Conservation (phyloP, 352 stramenopile species). For the Pythium dissimile region DNA sequence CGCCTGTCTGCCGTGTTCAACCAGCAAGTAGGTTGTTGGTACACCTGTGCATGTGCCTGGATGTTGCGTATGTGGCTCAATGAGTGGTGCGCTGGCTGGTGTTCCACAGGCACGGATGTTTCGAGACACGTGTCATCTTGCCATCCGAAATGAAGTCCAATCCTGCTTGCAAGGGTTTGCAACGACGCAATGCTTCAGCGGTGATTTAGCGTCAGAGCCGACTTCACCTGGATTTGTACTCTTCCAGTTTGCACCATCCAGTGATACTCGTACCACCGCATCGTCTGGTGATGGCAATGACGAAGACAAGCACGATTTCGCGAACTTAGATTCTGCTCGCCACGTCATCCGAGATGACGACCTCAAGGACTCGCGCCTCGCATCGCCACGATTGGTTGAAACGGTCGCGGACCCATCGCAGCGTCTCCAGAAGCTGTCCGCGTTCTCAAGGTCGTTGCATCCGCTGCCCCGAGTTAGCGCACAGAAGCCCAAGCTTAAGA, state of each 20-base stretch:
- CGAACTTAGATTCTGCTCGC: no score
- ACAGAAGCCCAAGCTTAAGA: conserved; percentile 19
- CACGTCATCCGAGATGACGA: conserved; percentile 2
- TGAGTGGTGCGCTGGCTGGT: not conserved
- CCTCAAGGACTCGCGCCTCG: not conserved
- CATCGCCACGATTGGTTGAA: not conserved
- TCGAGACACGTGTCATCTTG: conserved; percentile 3
- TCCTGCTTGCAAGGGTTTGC: not conserved
- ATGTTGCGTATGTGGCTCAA: no score
- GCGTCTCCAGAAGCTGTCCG: conserved; percentile 13
- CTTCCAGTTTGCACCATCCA: not conserved
- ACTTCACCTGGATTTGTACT: not conserved
- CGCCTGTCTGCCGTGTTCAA: not conserved
- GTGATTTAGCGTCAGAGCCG: no score
- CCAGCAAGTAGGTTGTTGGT: conserved; percentile 1
- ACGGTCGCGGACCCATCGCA: not conserved
- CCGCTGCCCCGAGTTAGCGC: not conserved
- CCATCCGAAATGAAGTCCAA: conserved; percentile 9
- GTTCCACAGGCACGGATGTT: conserved; percentile 1
- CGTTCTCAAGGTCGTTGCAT: conserved; percentile 9
- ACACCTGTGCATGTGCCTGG: no score
- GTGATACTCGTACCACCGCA: not conserved
- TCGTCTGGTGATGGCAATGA: not conserved
- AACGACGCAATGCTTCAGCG: not conserved
- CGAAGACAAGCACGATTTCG: not conserved